Evolutionary conservation across 192 early-diverging fungal genomes (phyloP), one percentile per base, ranked within the genome.

Genomic region (Paraglomus occultum): DNA sequence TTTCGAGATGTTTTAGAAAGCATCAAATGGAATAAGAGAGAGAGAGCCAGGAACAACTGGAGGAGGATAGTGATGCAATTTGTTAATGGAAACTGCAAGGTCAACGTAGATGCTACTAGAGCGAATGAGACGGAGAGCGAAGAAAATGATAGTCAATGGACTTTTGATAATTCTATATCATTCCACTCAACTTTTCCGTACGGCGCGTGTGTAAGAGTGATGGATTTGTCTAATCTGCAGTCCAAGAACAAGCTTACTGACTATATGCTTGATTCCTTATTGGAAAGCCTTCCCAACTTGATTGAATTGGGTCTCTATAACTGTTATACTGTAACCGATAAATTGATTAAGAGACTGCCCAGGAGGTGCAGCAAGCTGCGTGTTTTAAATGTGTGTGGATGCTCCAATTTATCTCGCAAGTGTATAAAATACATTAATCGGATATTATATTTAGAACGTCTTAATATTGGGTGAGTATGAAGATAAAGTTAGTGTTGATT

Each of bases 281-380:
- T 57, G 18, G 22, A 20, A 57, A 57, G 39, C 9, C 22, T 57
- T 38, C 54, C 54, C 5, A 31, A 57, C 15, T 38, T 57, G 11
- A 38, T 38, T 12, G 39, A 31, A 5, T 10, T 57, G 12, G 39
- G 20, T 20, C 39, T 57, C 15, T 57, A 57, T 57, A 57, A 57
- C 39, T 57, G 54, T 57, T 57, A 57, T 23, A 57, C 9, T 8
- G 20, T 57, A 6, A 57, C 54, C 39, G 54, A 57, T 57, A 22
- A 22, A 11, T 20, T 57, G 39, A 57, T 57, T 5, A 22, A 57
- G 39, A 57, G 39, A 18, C 7, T 57, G 15, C 22, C 54, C 22
- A 22, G n/a, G 1, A 38, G 22, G n/a, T 57, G 54, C 39, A 10
- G 2, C n/a, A 11, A 22, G 1, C n/a, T 57, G 39, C 22, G n/a